Percentiles rank a stretch among this genome's conserved stretches.
Conservation (phyloP, 208 protist genomes). For the Leptomonas seymouri region DNA sequence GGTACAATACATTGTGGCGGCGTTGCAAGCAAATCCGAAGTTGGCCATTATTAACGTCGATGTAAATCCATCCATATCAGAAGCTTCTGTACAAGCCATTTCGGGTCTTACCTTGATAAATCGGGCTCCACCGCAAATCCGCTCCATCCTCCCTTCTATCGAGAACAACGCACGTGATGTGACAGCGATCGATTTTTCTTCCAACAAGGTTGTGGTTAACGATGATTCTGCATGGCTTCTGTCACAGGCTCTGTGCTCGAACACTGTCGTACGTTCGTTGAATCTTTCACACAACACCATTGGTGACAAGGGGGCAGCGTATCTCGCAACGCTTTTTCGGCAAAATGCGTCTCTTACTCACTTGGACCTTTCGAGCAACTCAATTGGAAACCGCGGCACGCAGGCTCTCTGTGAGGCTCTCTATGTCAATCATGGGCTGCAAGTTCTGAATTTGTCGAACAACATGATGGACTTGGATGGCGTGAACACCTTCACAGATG, state of each 20-base stretch:
- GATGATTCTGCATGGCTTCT: constrained; percentile 75
- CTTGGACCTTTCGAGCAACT: constrained; percentile 69
- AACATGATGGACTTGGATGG: constrained; percentile 67
- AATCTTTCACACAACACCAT: constrained; percentile 86
- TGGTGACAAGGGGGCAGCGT: constrained; percentile 68
- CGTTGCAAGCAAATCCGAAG: constrained; percentile 63
- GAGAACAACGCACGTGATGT: constrained; percentile 57
- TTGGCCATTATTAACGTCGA: constrained; percentile 77
- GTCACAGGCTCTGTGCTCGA: constrained; percentile 62
- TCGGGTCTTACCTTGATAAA: constrained; percentile 75
- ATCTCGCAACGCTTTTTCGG: constrained; percentile 71
- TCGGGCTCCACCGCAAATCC: constrained; percentile 65
- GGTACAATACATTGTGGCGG: constrained; percentile 53
- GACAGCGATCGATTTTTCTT: constrained; percentile 67
- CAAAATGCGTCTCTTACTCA: constrained; percentile 55
- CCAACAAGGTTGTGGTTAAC: constrained; percentile 50
- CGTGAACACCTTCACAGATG: constrained; percentile 49
- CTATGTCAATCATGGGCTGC: constrained; percentile 61
- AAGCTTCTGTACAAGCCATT: constrained; percentile 63
- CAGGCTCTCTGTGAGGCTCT: constrained; percentile 73
- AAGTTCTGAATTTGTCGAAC: constrained; percentile 64
- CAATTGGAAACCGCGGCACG: constrained; percentile 76
- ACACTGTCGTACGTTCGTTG: constrained; percentile 58
- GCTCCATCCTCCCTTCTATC: constrained; percentile 53
- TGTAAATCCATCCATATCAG: constrained; percentile 65